Percentiles rank a stretch among this genome's conserved stretches.
These are phyloP conservation scores for Hypericum perforatum DNA, from an alignment of 345 rosid genomes.

Conservation along the genomic window DNA sequence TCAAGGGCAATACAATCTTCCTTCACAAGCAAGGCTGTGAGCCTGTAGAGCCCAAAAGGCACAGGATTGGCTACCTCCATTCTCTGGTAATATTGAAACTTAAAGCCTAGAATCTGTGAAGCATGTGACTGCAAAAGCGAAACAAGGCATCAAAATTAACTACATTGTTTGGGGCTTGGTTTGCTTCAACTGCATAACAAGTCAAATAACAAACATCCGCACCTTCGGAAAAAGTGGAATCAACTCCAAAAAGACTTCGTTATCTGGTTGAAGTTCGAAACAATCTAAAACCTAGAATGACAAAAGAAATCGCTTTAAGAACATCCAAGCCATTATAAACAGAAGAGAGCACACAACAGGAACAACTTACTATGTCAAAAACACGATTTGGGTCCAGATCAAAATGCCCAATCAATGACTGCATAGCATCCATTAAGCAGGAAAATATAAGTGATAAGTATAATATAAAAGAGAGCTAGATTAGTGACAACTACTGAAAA, in stretches of 20 bases:
- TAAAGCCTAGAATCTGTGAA: slow-evolving; percentile 94
- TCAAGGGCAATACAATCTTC: slow-evolving; percentile 84
- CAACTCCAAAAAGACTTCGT: slow-evolving; percentile 54
- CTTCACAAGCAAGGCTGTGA: slow-evolving; percentile 89
- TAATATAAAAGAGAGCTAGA: slow-evolving; percentile 6
- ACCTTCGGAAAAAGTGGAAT: slow-evolving; percentile 99
- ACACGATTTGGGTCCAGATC: slow-evolving; percentile 99
- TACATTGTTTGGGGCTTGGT: background rate
- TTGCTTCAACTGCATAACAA: slow-evolving; percentile 5
- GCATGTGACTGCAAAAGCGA: slow-evolving; percentile 81
- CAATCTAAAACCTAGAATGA: slow-evolving; percentile 76
- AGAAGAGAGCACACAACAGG: background rate
- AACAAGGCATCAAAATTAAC: slow-evolving; percentile 12
- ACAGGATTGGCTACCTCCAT: slow-evolving; percentile 72
- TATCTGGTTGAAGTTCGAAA: slow-evolving; percentile 83
- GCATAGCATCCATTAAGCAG: slow-evolving; percentile 31
- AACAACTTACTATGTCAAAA: slow-evolving; percentile 87
- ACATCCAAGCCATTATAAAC: slow-evolving; percentile 12
- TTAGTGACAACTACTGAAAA: slow-evolving; percentile 5
- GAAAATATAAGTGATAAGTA: slow-evolving; percentile 5
- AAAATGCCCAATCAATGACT: slow-evolving; percentile 98
- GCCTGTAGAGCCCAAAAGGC: slow-evolving; percentile 83
- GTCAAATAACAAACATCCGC: slow-evolving; percentile 4
- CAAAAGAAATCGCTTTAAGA: slow-evolving; percentile 12
- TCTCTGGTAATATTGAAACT: slow-evolving; percentile 91